Conservation (phyloP, 257 asterid genomes). For the Coffea eugenioides region DNA sequence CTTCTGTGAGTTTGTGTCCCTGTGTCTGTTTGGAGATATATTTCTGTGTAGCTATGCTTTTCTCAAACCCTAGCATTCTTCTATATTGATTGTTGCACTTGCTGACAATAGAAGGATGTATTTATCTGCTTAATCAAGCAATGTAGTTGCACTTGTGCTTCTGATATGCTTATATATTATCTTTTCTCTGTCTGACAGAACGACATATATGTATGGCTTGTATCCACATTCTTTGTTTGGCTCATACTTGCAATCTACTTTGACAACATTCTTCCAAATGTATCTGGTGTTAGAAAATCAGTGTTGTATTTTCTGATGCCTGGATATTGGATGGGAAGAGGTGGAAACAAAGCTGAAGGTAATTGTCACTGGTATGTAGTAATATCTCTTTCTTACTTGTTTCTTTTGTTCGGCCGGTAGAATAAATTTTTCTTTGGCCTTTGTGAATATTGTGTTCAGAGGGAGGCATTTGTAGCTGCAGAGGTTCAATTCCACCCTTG, state of each 20-base stretch:
- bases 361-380: slow-evolving; percentile 13
- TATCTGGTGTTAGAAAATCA: slow-evolving; percentile 88
- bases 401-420: slow-evolving; percentile 35
- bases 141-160: not conserved
- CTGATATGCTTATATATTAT: not conserved
- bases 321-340: slow-evolving; percentile 89
- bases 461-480: slow-evolving; percentile 81
- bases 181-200: slow-evolving; percentile 49
- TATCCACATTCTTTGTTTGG: slow-evolving; percentile 66
- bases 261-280: slow-evolving; percentile 74
- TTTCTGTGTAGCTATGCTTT: not conserved
- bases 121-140: not conserved
- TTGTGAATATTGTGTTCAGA: slow-evolving; percentile 34
- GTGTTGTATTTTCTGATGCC: slow-evolving; percentile 67
- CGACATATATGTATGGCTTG: slow-evolving; percentile 69
- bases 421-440: not conserved
- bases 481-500: slow-evolving; percentile 42
- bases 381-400: not conserved
- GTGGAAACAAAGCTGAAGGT: slow-evolving; percentile 82
- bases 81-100: not conserved
- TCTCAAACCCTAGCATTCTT: not conserved
- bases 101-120: not conserved
- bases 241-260: slow-evolving; percentile 79
- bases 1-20: not conserved
- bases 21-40: not conserved